These are phyloP conservation scores for Pleurotus giganteus DNA, from an alignment of 768 basidiomycete species.

Conservation along the genomic window DNA sequence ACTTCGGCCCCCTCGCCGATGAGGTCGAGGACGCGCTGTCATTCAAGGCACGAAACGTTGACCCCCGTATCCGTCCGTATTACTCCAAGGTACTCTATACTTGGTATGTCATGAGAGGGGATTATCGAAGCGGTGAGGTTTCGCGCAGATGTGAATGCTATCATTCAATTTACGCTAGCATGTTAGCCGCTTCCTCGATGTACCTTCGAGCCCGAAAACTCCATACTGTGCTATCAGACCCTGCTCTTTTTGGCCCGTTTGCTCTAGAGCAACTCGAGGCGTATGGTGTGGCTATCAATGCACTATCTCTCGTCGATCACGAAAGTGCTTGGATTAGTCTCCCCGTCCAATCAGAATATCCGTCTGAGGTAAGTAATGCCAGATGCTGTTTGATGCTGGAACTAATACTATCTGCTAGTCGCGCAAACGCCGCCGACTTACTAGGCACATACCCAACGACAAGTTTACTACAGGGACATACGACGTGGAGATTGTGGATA, in stretches of 20 bases:
- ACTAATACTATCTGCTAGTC: constrained; percentile 36
- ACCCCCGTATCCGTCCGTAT: constrained; percentile 80
- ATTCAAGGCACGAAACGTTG: constrained; percentile 92
- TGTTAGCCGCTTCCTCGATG: constrained; percentile 84
- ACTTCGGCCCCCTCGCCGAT: constrained; percentile 80
- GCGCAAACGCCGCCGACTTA: constrained; percentile 69
- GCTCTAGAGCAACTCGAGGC: constrained; percentile 77
- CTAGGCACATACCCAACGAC: constrained; percentile 75
- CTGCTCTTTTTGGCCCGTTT: constrained; percentile 36
- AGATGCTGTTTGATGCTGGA: constrained; percentile 16
- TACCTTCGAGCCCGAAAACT: constrained; percentile 87
- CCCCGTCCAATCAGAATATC: constrained; percentile 47
- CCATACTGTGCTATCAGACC: constrained; percentile 48
- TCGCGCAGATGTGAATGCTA: constrained; percentile 10
- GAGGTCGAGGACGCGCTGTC: constrained; percentile 87
- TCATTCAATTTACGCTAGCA: constrained; percentile 10
- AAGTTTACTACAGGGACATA: constrained; percentile 60
- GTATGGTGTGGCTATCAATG: constrained; percentile 85
- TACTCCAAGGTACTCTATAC: constrained; percentile 93
- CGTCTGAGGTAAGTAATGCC: constrained; percentile 42
- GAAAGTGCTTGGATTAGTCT: constrained; percentile 84
- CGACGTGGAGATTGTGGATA: constrained; percentile 75
- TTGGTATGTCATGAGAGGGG: constrained; percentile 85
- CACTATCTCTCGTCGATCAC: constrained; percentile 76
- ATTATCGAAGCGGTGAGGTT: constrained; percentile 85